Evolutionary conservation across 352 stramenopile species (phyloP), one percentile per base, ranked within the genome.

Genomic region (Globisporangium yorkense): DNA sequence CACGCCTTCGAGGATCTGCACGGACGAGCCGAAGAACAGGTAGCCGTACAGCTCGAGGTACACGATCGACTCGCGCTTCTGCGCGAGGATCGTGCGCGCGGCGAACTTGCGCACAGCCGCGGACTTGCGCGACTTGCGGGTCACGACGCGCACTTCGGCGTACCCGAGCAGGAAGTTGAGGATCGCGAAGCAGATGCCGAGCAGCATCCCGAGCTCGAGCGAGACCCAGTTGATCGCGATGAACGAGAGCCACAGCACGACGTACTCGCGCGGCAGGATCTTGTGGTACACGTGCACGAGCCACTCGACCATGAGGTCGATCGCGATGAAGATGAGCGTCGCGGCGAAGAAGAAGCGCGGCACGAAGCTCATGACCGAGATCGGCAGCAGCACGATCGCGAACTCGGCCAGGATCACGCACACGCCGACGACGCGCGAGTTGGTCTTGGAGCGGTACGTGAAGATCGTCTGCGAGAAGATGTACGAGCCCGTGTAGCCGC

Each of bases 401-500:
- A 97, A 88, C 67, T 97, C 90, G 29, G 69, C 88, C 45, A 88
- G 47, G 44, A 96, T 94, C 58, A 98, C 89, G 35, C 95, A 88
- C 4, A 97, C 50, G 44, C 95, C 94, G 54, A 98, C 93, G 49
- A 96, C 78, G 16, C 92, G 75, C 37, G 84, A 94, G 63, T 97
- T 92, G 64, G 87, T 88, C 56, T 89, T 88, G 62, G 92, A 96
- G 7, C 91, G 82, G 68, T 94, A 97, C 21, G 96, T 98, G 71
- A 99, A 99, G 61, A 99, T 98, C 20, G 94, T 99, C 78, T 99
- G 97, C 35, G 82, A 97, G 72, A 99, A 99, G 61, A 99, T 99
- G 72, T 99, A 99, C 27, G 85, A 98, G 8, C 97, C 97, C 12
- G 96, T 99, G 77, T 98, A 99, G 50, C 97, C 97, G 29, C 97